These are phyloP conservation scores for Scolecobasidium constrictum DNA, from an alignment of 2,329 filamentous ascomycete species.

Conservation along the genomic window DNA sequence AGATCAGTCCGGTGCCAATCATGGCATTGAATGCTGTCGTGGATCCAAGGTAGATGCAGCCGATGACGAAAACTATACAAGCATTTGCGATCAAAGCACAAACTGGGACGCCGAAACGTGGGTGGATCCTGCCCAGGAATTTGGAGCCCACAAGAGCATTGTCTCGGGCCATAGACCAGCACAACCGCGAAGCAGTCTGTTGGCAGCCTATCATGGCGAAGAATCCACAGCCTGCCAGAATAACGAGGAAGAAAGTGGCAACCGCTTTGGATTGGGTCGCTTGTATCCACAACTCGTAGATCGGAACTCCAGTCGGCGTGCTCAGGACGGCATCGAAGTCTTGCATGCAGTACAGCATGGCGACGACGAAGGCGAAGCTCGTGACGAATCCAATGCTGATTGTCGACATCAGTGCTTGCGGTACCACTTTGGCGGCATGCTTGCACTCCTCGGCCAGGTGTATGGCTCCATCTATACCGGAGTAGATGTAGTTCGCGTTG, in stretches of 20 bases:
- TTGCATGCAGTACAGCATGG: conserved; percentile 19
- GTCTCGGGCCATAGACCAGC: conserved; percentile 2
- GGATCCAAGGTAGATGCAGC: conserved; percentile 39
- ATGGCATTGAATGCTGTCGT: conserved; percentile 39
- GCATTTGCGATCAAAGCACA: conserved; percentile 32
- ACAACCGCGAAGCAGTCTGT: conserved; percentile 4
- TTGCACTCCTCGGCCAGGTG: conserved; percentile 19
- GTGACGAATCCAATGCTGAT: conserved; percentile 21
- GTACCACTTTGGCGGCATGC: conserved; percentile 17
- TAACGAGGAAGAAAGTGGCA: conserved; percentile 19
- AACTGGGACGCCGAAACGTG: conserved; percentile 27
- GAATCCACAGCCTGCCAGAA: conserved; percentile 21
- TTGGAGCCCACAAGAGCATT: not conserved
- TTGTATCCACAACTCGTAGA: conserved; percentile 24
- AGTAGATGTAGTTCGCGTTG: conserved; percentile 46
- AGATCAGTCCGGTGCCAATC: conserved; percentile 45
- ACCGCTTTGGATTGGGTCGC: conserved; percentile 20
- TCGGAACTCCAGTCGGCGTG: conserved; percentile 17
- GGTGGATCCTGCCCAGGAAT: conserved; percentile 18
- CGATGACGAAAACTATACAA: conserved; percentile 36
- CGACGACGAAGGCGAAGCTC: conserved; percentile 19
- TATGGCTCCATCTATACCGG: conserved; percentile 22
- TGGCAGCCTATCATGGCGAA: conserved; percentile 4
- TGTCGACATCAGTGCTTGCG: conserved; percentile 19
- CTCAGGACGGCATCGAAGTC: conserved; percentile 15